phyloP scores from a whole-genome alignment of 768 basidiomycete species.

The Xerocomellus chrysenteron region DNA sequence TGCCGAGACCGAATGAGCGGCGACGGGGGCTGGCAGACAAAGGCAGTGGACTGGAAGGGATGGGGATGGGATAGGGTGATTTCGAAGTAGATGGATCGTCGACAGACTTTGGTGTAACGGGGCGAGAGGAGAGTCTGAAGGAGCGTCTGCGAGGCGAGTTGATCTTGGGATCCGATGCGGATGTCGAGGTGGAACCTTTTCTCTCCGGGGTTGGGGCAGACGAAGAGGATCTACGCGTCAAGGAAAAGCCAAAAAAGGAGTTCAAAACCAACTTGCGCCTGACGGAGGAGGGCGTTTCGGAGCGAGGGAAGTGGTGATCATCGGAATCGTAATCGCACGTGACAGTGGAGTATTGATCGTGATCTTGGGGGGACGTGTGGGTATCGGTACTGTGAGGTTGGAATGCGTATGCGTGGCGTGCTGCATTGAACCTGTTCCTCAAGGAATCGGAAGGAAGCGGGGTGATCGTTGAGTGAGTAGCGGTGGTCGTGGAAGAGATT shows the following conservation, averaged over 20 bases:
- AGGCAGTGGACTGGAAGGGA: constrained; percentile 32
- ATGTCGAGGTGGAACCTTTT: constrained; percentile 27
- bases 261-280: constrained; percentile 22
- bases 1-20: constrained; percentile 30
- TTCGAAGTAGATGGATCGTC: constrained; percentile 20
- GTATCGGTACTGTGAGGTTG: constrained; percentile 14
- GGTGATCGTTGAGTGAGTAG: constrained; percentile 59
- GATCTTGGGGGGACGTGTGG: constrained; percentile 9
- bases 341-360: constrained; percentile 7
- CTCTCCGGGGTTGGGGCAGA: constrained; percentile 18
- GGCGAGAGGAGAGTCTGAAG: constrained; percentile 32
- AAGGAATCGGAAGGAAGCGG: constrained; percentile 50
- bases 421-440: constrained; percentile 15
- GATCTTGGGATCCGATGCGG: constrained; percentile 13
- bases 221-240: constrained; percentile 28
- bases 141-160: constrained; percentile 30
- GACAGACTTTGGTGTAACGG: constrained; percentile 28
- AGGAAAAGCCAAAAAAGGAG: constrained; percentile 30
- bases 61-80: constrained; percentile 24
- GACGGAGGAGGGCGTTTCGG: constrained; percentile 30
- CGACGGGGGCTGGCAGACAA: constrained; percentile 35
- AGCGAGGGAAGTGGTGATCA: constrained; percentile 23
- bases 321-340: constrained; percentile 15
- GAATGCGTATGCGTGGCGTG: constrained; percentile 19
- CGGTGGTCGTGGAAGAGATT: constrained; percentile 62